phyloP scores from a whole-genome alignment of 257 asterid genomes.

The Ligustrum vulgare region DNA sequence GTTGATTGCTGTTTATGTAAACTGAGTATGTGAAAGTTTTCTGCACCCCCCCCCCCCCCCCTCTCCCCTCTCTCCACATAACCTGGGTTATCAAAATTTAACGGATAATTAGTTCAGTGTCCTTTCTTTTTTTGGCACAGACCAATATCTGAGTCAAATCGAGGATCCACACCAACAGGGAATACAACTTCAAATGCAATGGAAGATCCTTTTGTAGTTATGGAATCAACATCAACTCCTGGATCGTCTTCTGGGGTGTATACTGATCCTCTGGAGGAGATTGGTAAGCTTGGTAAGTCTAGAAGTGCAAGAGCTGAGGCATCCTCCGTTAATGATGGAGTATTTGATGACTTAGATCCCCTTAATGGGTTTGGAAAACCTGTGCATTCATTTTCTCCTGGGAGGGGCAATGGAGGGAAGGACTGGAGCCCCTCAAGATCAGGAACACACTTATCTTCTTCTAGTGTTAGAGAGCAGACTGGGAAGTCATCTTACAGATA shows the following conservation, averaged over 20 bases:
- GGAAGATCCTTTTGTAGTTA: slow-evolving; percentile 79
- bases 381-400: slow-evolving; percentile 53
- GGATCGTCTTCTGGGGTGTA: slow-evolving; percentile 44
- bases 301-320: slow-evolving; percentile 53
- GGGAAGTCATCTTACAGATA: slow-evolving; percentile 53
- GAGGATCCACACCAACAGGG: slow-evolving; percentile 56
- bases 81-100: neutral
- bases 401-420: slow-evolving; percentile 48
- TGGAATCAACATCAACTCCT: slow-evolving; percentile 58
- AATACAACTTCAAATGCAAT: slow-evolving; percentile 31
- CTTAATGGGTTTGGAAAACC: slow-evolving; percentile 58
- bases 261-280: slow-evolving; percentile 75
- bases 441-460: slow-evolving; percentile 47
- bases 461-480: slow-evolving; percentile 46
- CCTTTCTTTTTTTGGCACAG: slow-evolving; percentile 46
- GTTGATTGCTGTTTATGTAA: neutral
- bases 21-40: neutral
- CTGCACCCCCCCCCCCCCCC: too few species aligned
- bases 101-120: neutral
- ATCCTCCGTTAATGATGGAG: slow-evolving; percentile 59
- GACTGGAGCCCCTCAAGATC: slow-evolving; percentile 56
- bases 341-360: slow-evolving; percentile 81
- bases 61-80: too few species aligned
- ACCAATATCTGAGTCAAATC: slow-evolving; percentile 60
- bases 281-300: slow-evolving; percentile 59